Evolutionary conservation across 1,284 basidiomycete species (phyloP).

Genomic region (Neolentinus lepideus): DNA sequence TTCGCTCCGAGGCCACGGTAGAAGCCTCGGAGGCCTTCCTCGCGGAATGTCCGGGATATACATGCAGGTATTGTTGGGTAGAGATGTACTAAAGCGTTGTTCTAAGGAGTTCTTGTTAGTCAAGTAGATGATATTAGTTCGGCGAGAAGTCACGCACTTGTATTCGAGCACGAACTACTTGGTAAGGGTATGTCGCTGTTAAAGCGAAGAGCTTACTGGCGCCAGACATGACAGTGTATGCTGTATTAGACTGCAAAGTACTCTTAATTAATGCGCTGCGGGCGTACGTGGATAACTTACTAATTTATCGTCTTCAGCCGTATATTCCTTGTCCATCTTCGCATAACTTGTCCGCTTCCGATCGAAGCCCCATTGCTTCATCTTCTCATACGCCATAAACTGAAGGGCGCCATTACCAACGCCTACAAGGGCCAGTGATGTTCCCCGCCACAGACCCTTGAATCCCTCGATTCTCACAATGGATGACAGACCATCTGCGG

Average conservation of each 20-base stretch:
- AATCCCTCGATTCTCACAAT: conserved; percentile 74
- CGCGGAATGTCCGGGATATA: conserved; percentile 71
- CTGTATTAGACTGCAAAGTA: conserved; percentile 68
- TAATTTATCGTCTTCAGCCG: conserved; percentile 74
- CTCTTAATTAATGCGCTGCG: neutral
- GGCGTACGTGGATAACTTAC: conserved; percentile 37
- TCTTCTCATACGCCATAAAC: conserved; percentile 94
- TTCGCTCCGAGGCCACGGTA: conserved; percentile 97
- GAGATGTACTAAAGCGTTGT: conserved; percentile 50
- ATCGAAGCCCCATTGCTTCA: conserved; percentile 87
- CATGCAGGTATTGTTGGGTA: conserved; percentile 83
- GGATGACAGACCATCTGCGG: conserved; percentile 69
- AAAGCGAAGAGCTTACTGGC: conserved; percentile 86
- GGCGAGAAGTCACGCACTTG: conserved; percentile 50
- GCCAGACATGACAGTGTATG: conserved; percentile 92
- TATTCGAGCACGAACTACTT: conserved; percentile 91
- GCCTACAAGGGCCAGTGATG: conserved; percentile 84
- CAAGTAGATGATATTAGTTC: neutral
- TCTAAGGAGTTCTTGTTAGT: conserved; percentile 29
- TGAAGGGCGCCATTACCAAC: conserved; percentile 96
- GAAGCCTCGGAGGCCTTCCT: conserved; percentile 83
- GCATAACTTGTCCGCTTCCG: conserved; percentile 58
- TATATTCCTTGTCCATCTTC: conserved; percentile 55
- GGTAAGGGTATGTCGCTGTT: conserved; percentile 90
- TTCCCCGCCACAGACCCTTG: conserved; percentile 82